These are phyloP conservation scores for Nemania abortiva DNA, from an alignment of 2,329 filamentous ascomycete genomes.

Conservation along the genomic window DNA sequence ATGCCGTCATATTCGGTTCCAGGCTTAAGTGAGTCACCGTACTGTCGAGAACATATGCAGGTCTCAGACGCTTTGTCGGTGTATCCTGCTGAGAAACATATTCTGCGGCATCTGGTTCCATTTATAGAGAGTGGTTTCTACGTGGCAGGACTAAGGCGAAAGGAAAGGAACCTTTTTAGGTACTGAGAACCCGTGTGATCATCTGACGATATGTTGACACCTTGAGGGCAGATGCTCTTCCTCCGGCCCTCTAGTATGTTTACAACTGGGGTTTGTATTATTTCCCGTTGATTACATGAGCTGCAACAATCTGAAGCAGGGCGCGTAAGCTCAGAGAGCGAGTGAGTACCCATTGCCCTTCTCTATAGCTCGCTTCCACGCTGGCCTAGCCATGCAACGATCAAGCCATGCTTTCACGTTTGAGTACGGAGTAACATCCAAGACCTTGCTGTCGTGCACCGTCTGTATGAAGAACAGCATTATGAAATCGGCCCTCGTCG, in stretches of 20 bases:
- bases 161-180: neutral
- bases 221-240: neutral
- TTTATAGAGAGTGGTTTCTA: neutral
- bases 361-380: conserved; percentile 41
- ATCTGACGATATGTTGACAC: neutral
- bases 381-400: conserved; percentile 37
- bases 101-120: neutral
- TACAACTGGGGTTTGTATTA: neutral
- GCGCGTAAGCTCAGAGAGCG: neutral
- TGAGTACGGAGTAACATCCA: conserved; percentile 40
- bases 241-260: neutral
- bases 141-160: neutral
- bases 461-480: conserved; percentile 39
- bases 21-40: conserved; percentile 1
- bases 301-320: neutral
- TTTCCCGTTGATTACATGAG: neutral
- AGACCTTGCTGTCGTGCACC: conserved; percentile 23
- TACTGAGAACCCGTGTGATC: neutral
- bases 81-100: neutral
- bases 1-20: neutral
- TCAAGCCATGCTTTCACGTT: conserved; percentile 40
- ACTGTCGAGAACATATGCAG: neutral
- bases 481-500: conserved; percentile 42
- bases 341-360: conserved; percentile 42
- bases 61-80: neutral